Percentiles rank a stretch among this genome's conserved stretches.
These are phyloP conservation scores for Chytriomyces sp. DNA, from an alignment of 192 early-diverging fungal species.

Conservation along the genomic window DNA sequence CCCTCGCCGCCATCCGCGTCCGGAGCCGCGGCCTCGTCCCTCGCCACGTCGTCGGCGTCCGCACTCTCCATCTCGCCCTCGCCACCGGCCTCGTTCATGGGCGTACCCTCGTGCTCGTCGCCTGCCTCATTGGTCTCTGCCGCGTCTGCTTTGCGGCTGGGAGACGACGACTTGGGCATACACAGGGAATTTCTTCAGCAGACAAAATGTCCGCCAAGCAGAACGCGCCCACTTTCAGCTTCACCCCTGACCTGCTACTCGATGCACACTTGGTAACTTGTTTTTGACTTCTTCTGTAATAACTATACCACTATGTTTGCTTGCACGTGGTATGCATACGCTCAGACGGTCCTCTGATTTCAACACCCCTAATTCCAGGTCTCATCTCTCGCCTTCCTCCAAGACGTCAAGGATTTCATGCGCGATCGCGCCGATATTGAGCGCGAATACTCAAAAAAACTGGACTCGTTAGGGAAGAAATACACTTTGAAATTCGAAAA, in stretches of 20 bases:
- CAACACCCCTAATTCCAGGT: slow-evolving; percentile 7
- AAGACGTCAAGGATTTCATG: slow-evolving; percentile 71
- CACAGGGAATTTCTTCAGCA: no score
- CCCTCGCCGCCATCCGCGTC: not conserved
- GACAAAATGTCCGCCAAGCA: slow-evolving; percentile 3
- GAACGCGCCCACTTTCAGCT: slow-evolving; percentile 20
- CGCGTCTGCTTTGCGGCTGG: no score
- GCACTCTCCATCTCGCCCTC: slow-evolving; percentile 12
- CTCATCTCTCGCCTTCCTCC: slow-evolving; percentile 61
- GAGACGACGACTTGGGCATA: no score
- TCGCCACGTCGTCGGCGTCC: slow-evolving; percentile 32
- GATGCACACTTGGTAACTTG: slow-evolving; percentile 14
- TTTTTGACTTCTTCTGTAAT: not conserved
- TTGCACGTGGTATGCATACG: not conserved
- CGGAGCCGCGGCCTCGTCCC: slow-evolving; percentile 20
- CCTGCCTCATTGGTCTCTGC: no score
- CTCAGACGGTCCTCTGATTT: not conserved
- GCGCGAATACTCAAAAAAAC: slow-evolving; percentile 67
- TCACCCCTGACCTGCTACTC: slow-evolving; percentile 22
- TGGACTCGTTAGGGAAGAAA: slow-evolving; percentile 65
- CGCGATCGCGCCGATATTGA: slow-evolving; percentile 71
- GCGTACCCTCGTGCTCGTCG: slow-evolving; percentile 18
- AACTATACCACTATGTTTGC: not conserved
- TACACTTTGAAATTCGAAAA: slow-evolving; percentile 44
- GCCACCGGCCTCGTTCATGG: not conserved